Conservation (phyloP, 2,329 filamentous ascomycete species). For the Fusarium buharicum region DNA sequence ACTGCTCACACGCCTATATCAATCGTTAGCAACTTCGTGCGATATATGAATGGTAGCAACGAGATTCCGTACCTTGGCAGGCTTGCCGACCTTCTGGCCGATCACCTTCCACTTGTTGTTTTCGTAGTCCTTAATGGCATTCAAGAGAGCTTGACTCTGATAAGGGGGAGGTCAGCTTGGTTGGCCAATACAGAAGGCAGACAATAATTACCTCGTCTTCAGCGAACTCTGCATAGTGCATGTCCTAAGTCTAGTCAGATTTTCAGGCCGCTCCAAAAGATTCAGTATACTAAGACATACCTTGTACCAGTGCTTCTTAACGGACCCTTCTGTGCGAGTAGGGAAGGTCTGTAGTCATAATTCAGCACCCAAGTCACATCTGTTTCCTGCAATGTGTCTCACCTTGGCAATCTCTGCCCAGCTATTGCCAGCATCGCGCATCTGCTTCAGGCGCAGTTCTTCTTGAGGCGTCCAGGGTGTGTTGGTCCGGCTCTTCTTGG, state of each 20-base stretch:
- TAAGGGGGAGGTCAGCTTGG: conserved; percentile 36
- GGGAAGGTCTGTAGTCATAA: conserved; percentile 81
- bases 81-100: conserved; percentile 95
- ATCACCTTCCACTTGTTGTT: conserved; percentile 99
- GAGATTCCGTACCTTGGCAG: conserved; percentile 73
- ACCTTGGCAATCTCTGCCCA: conserved; percentile 99
- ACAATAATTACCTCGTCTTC: conserved; percentile 84
- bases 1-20: conserved; percentile 71
- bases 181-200: conserved; percentile 19
- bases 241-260: conserved; percentile 70
- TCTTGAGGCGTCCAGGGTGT: conserved; percentile 97
- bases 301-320: conserved; percentile 99
- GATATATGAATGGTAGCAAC: background rate
- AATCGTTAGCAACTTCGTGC: conserved; percentile 4
- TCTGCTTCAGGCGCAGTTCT: conserved; percentile 89
- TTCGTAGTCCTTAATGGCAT: conserved; percentile 98
- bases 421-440: conserved; percentile 91
- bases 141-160: conserved; percentile 81
- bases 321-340: conserved; percentile 91
- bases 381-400: conserved; percentile 57
- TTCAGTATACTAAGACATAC: conserved; percentile 58
- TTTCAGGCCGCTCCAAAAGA: conserved; percentile 1
- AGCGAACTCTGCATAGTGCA: conserved; percentile 99
- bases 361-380: conserved; percentile 12
- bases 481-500: conserved; percentile 97